These are phyloP conservation scores for Colletotrichum euphorbiae DNA, from an alignment of 2,329 filamentous ascomycete genomes.

Conservation along the genomic window DNA sequence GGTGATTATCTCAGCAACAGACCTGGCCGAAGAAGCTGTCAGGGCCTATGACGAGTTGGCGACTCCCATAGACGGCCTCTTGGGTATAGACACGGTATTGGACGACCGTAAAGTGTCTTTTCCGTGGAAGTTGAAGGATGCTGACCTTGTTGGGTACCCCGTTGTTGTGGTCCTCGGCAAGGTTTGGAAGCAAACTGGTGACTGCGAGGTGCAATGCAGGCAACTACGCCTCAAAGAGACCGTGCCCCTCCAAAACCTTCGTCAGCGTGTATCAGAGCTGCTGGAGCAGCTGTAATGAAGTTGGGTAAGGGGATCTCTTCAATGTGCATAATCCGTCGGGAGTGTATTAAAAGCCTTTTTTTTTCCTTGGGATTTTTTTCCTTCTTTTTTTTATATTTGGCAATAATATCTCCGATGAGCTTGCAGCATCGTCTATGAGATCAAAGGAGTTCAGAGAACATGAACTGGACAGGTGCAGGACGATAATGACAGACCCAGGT, in stretches of 20 bases:
- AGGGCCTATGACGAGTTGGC: slow-evolving; percentile 73
- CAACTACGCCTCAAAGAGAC: slow-evolving; percentile 71
- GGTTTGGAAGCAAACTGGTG: slow-evolving; percentile 67
- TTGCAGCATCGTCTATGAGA: too few relatives aligned
- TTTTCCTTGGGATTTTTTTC: too few relatives aligned
- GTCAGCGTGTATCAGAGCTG: slow-evolving; percentile 57
- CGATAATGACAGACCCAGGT: too few relatives aligned
- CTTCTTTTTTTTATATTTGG: too few relatives aligned
- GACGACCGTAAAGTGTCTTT: slow-evolving; percentile 79
- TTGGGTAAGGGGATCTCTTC: too few relatives aligned
- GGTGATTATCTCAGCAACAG: slow-evolving; percentile 69
- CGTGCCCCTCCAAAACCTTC: slow-evolving; percentile 64
- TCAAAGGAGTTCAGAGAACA: too few relatives aligned
- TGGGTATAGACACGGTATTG: slow-evolving; percentile 71
- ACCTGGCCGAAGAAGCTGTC: slow-evolving; percentile 60
- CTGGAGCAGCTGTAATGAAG: slow-evolving; percentile 61
- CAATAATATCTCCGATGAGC: too few relatives aligned
- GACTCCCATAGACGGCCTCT: neutral
- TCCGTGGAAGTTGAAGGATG: slow-evolving; percentile 90
- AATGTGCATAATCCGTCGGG: too few relatives aligned
- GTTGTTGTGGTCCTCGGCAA: slow-evolving; percentile 83
- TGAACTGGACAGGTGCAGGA: too few relatives aligned
- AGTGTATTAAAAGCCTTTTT: too few relatives aligned
- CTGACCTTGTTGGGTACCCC: slow-evolving; percentile 89
- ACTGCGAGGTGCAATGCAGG: slow-evolving; percentile 85